Conservation (phyloP, 2,329 filamentous ascomycete genomes). For the Fusarium piperis region DNA sequence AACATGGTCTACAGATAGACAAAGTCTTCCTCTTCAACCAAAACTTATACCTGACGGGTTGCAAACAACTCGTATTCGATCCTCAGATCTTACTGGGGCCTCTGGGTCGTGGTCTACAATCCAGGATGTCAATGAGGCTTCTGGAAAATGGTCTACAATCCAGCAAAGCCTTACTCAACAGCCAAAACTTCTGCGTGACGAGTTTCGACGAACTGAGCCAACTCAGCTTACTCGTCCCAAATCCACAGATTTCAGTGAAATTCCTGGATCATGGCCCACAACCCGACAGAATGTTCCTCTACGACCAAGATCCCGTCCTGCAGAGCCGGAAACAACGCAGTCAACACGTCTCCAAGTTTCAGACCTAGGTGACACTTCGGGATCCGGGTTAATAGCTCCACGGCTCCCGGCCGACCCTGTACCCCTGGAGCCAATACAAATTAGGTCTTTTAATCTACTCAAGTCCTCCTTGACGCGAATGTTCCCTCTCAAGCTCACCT, state of each 20-base stretch:
- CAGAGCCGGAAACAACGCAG: no score
- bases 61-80: background rate
- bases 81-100: background rate
- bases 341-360: background rate
- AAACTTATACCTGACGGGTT: background rate
- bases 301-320: no score
- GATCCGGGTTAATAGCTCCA: accelerated
- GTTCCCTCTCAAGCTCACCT: background rate
- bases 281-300: no score
- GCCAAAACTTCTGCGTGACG: background rate
- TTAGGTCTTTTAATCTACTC: background rate
- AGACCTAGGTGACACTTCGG: background rate
- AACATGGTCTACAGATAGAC: background rate
- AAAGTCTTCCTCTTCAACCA: background rate
- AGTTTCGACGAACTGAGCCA: no score
- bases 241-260: background rate
- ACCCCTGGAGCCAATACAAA: background rate
- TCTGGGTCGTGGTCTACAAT: background rate
- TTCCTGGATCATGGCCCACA: background rate
- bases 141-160: background rate
- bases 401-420: accelerated
- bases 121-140: background rate
- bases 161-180: background rate
- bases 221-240: no score
- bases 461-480: background rate